A percentile compares a stretch with the other conserved stretches of the same genome.
Evolutionary conservation across 306 rosid genomes (phyloP).

Genomic region (Lablab purpureus): DNA sequence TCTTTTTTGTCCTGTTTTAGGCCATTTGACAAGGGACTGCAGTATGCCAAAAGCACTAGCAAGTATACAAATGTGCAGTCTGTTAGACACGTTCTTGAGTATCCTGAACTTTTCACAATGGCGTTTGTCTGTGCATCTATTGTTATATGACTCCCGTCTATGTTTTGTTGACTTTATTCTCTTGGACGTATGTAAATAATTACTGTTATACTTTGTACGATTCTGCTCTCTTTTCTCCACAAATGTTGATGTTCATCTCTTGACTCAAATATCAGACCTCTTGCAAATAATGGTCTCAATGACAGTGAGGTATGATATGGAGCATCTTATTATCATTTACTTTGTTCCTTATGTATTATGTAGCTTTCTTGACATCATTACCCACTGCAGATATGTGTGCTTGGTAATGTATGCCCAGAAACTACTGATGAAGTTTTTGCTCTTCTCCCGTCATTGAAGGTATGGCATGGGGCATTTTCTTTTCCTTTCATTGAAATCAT

Average conservation of each 20-base stretch:
- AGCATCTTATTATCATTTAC: slow-evolving; percentile 43
- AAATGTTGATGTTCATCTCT: slow-evolving; percentile 52
- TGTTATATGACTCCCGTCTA: not conserved
- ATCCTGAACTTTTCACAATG: slow-evolving; percentile 61
- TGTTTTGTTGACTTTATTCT: not conserved
- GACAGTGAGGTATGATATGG: slow-evolving; percentile 71
- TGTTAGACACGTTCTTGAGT: slow-evolving; percentile 70
- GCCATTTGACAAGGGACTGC: slow-evolving; percentile 85
- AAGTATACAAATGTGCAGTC: slow-evolving; percentile 58
- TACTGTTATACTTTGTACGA: slow-evolving; percentile 18
- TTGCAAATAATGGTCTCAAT: slow-evolving; percentile 60
- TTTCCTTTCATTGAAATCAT: slow-evolving; percentile 10
- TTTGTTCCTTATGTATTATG: slow-evolving; percentile 32
- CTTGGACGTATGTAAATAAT: slow-evolving; percentile 13
- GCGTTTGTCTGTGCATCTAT: not conserved
- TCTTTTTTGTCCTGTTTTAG: slow-evolving; percentile 51
- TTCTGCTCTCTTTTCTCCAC: slow-evolving; percentile 6
- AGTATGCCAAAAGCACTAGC: slow-evolving; percentile 66
- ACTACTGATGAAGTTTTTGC: slow-evolving; percentile 81
- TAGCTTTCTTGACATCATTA: slow-evolving; percentile 40
- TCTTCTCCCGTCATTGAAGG: slow-evolving; percentile 86
- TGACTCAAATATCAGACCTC: slow-evolving; percentile 73
- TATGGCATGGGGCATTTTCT: slow-evolving; percentile 42
- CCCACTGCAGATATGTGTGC: slow-evolving; percentile 76
- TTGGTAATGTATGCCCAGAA: slow-evolving; percentile 85